Percentiles rank a stretch among this genome's conserved stretches.
Conservation (phyloP, 805 yeast species). For the Lachancea mirantina region DNA sequence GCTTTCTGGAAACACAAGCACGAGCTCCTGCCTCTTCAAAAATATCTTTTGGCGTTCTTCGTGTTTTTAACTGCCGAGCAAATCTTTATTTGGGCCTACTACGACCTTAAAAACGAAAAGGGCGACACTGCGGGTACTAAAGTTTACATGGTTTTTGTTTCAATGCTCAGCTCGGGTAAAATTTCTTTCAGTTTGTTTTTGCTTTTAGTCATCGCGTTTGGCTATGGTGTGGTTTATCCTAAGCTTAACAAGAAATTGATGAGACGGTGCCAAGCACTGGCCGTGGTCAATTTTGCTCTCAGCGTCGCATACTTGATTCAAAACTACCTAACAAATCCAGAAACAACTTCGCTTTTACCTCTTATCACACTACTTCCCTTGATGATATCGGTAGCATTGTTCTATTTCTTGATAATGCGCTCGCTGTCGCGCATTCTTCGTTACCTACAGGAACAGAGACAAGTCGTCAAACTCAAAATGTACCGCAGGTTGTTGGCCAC, state of each 20-base stretch:
- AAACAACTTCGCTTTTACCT: constrained; percentile 42
- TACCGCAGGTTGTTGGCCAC: constrained; percentile 72
- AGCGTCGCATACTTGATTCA: constrained; percentile 49
- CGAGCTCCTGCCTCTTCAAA: constrained; percentile 83
- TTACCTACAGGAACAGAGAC: constrained; percentile 75
- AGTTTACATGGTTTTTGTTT: constrained; percentile 68
- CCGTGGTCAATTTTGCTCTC: constrained; percentile 49
- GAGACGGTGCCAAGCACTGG: constrained; percentile 60
- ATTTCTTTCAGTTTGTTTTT: constrained; percentile 84
- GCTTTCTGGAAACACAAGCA: constrained; percentile 79
- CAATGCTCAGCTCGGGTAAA: constrained; percentile 72
- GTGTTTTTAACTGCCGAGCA: constrained; percentile 78
- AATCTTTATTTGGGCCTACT: constrained; percentile 84
- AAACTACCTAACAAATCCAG: constrained; percentile 45
- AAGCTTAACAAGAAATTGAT: constrained; percentile 68
- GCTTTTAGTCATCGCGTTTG: constrained; percentile 76
- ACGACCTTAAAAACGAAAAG: constrained; percentile 67
- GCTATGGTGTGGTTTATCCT: constrained; percentile 91
- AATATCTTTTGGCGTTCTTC: constrained; percentile 80
- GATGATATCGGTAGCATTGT: constrained; percentile 56
- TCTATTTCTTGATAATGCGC: constrained; percentile 67
- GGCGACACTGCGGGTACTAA: constrained; percentile 53
- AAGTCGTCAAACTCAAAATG: constrained; percentile 82
- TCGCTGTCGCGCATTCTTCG: constrained; percentile 70
- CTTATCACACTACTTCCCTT: constrained; percentile 65